Percentiles rank a stretch among this genome's conserved stretches.
phyloP scores from a whole-genome alignment of 345 rosid genomes.

The Populus deltoides region DNA sequence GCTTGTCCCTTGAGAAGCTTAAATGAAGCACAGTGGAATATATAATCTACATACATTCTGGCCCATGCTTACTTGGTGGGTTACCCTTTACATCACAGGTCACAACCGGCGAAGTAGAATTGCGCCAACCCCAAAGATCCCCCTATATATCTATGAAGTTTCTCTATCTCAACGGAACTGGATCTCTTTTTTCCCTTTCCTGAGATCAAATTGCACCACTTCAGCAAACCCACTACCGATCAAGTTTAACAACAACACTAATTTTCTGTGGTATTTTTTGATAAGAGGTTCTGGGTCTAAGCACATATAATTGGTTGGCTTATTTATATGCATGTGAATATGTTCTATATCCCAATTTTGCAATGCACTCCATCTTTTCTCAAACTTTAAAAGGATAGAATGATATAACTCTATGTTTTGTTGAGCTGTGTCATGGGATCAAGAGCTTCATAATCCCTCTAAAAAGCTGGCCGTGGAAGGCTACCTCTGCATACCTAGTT shows the following conservation, averaged over 20 bases:
- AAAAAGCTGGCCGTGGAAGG: rapidly evolving
- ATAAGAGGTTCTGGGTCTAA: not conserved
- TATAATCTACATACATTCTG: not conserved
- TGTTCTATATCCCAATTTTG: not conserved
- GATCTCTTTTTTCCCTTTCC: not conserved
- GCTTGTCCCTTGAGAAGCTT: not conserved
- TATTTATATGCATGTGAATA: not conserved
- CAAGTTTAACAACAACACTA: not conserved
- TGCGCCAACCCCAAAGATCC: not conserved
- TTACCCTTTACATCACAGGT: not conserved
- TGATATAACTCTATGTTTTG: no score
- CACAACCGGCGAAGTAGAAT: not conserved
- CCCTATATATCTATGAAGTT: no score
- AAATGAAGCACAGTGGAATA: not conserved
- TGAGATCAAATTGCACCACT: not conserved
- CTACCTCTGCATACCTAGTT: rapidly evolving
- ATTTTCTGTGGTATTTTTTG: not conserved
- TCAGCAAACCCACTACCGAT: not conserved
- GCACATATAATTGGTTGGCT: not conserved
- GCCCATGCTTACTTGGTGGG: not conserved
- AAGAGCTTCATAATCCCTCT: no score
- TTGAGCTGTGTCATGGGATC: no score
- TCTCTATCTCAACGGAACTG: not conserved
- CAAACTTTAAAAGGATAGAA: no score
- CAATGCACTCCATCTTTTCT: no score